Evolutionary conservation across 257 asterid genomes (phyloP).

Genomic region (Voacanga thouarsii): DNA sequence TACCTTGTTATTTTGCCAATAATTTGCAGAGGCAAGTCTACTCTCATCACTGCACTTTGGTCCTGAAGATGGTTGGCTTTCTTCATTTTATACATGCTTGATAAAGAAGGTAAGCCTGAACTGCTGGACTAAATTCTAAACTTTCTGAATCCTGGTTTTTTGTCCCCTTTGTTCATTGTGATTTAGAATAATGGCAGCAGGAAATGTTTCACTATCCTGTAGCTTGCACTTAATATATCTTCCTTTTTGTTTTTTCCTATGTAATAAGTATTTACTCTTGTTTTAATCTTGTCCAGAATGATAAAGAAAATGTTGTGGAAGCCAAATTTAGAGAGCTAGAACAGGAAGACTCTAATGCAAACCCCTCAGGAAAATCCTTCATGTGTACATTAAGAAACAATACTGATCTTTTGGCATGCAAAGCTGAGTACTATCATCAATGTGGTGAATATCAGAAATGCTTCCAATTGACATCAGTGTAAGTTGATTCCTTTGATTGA

Average conservation of each 20-base stretch:
- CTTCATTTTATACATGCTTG: slow-evolving; percentile 91
- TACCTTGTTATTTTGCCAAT: slow-evolving; percentile 8
- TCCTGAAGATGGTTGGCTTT: slow-evolving; percentile 93
- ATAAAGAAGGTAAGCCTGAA: slow-evolving; percentile 67
- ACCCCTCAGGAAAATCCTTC: slow-evolving; percentile 55
- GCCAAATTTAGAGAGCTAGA: slow-evolving; percentile 83
- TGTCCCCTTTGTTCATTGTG: neutral
- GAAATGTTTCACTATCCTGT: neutral
- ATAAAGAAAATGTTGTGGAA: slow-evolving; percentile 76
- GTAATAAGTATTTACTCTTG: slow-evolving; percentile 15
- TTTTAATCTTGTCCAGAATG: slow-evolving; percentile 56
- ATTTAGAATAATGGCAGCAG: neutral
- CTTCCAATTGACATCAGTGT: slow-evolving; percentile 87
- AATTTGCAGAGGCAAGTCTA: slow-evolving; percentile 64
- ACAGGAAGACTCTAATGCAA: slow-evolving; percentile 52
- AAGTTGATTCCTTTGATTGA: slow-evolving; percentile 35
- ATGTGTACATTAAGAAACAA: slow-evolving; percentile 63
- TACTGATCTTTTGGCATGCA: slow-evolving; percentile 97
- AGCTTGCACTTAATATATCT: neutral
- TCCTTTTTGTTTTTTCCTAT: slow-evolving; percentile 6
- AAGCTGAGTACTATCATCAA: slow-evolving; percentile 97
- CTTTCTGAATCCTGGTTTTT: neutral
- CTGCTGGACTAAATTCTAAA: slow-evolving; percentile 1
- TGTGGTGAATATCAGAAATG: slow-evolving; percentile 95
- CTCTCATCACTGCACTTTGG: slow-evolving; percentile 69